Conservation (phyloP, 495 filamentous ascomycete genomes). For the Penicillium waksmanii region DNA sequence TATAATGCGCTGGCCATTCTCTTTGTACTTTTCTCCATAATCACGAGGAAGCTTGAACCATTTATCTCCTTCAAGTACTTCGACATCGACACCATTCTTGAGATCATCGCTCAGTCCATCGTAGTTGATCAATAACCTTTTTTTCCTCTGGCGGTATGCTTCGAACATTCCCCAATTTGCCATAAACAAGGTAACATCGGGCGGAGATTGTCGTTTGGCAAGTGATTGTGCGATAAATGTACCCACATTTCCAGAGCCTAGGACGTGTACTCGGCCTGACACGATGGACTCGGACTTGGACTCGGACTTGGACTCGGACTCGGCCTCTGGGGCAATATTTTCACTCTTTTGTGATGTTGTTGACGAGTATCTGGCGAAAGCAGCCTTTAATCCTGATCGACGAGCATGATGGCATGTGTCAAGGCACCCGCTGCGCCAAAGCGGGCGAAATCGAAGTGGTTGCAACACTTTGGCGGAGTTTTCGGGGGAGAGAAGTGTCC, state of each 20-base stretch:
- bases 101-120: conserved; percentile 44
- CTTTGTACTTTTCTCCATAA: conserved; percentile 19
- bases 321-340: conserved; percentile 27
- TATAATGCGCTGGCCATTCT: conserved; percentile 1
- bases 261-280: conserved; percentile 59
- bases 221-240: conserved; percentile 64
- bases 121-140: conserved; percentile 34
- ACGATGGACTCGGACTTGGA: conserved; percentile 24
- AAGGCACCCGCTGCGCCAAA: conserved; percentile 38
- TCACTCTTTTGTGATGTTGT: conserved; percentile 40
- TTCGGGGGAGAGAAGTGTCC: conserved; percentile 16
- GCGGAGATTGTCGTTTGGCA: conserved; percentile 57
- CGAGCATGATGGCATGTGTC: conserved; percentile 23
- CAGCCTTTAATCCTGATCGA: not conserved
- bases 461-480: conserved; percentile 40
- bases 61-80: conserved; percentile 27
- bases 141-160: conserved; percentile 32
- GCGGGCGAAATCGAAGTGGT: conserved; percentile 40
- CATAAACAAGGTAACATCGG: conserved; percentile 61
- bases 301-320: conserved; percentile 17
- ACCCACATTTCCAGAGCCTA: conserved; percentile 62
- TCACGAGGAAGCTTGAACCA: conserved; percentile 39
- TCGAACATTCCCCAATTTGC: conserved; percentile 40
- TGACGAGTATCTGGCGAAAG: conserved; percentile 25
- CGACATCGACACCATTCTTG: conserved; percentile 47